Evolutionary conservation across 768 basidiomycete species (phyloP).

Genomic region (Termitomyces sp.): DNA sequence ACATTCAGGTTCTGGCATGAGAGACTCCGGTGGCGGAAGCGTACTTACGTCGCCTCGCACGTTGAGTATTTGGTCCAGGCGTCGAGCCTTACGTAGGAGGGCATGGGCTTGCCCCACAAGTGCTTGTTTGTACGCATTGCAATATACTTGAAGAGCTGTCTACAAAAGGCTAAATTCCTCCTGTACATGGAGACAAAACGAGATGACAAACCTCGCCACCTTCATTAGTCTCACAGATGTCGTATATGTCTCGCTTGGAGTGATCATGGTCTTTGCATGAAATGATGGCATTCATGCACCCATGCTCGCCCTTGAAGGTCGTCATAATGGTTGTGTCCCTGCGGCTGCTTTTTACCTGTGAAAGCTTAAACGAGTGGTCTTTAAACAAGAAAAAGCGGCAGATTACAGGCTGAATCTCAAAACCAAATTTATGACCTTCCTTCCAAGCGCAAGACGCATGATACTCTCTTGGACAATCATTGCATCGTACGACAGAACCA

Average conservation of each 20-base stretch:
- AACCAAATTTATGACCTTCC: conserved; percentile 80
- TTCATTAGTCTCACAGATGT: conserved; percentile 83
- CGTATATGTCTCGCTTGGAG: conserved; percentile 65
- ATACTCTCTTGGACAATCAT: conserved; percentile 75
- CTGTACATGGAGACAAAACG: background rate
- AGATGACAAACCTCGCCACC: conserved; percentile 64
- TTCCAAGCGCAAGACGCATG: conserved; percentile 93
- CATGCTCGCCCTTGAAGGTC: conserved; percentile 74
- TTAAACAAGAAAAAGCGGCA: background rate
- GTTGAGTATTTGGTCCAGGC: conserved; percentile 72
- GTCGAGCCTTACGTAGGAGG: conserved; percentile 83
- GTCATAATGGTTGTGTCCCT: conserved; percentile 62
- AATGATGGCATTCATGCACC: conserved; percentile 74
- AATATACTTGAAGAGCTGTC: conserved; percentile 91
- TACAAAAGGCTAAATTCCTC: conserved; percentile 24
- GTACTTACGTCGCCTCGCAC: conserved; percentile 33
- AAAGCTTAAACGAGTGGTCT: background rate
- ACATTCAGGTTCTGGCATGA: conserved; percentile 44
- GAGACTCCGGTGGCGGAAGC: conserved; percentile 17
- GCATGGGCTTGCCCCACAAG: conserved; percentile 71
- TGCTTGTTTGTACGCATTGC: conserved; percentile 80
- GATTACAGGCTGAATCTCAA: conserved; percentile 84
- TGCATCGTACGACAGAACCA: conserved; percentile 83
- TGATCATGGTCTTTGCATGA: conserved; percentile 77
- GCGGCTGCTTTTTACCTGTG: conserved; percentile 73